Evolutionary conservation across 257 asterid genomes (phyloP), one percentile per base, ranked within the genome.

Genomic region (Capsicum pubescens): DNA sequence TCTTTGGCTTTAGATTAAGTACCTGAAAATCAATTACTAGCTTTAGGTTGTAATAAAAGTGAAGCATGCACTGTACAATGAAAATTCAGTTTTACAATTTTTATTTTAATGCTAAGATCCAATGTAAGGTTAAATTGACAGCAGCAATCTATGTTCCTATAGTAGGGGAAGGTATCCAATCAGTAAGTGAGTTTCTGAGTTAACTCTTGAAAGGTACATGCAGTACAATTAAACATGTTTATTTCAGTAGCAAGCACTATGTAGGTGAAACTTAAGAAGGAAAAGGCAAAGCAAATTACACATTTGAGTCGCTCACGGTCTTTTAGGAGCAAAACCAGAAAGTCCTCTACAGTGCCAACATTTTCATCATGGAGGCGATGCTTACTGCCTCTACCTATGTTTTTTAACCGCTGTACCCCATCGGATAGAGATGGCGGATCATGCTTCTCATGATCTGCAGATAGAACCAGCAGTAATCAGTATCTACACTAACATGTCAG

Each of bases 371-470:
- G 50, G 76, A 94, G 91, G 69, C 86, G 88, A 77, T 84, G 46
- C 36, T n/a, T 32, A 35, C 92, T 89, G 13, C 87, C 61, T 81
- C 55, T 86, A 1, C 86, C 8, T 9, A 94, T 90, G 19, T 59
- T 64, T 16, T 11, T 58, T 19, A 94, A 61, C 58, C 92, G 84
- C 9, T 84, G 90, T 56, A 94, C 89, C 14, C 84, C 84, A 89
- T 94, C 97, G 0, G 71, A 71, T 9, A 88, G 91, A 52, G 83
- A 64, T 15, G 97, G 97, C 26, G 63, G 84, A 32, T 85, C 60
- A 10, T 67, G 89, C 88, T 93, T 92, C 84, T 11, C 85, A 82
- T 61, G 21, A 88, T 85, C 97, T 94, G 89, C 83, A 90, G 59
- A 87, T 55, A 79, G 68, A 21, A 81, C 64, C 9, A 8, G 13